Conservation (phyloP, 345 rosid genomes). For the Salix viminalis region DNA sequence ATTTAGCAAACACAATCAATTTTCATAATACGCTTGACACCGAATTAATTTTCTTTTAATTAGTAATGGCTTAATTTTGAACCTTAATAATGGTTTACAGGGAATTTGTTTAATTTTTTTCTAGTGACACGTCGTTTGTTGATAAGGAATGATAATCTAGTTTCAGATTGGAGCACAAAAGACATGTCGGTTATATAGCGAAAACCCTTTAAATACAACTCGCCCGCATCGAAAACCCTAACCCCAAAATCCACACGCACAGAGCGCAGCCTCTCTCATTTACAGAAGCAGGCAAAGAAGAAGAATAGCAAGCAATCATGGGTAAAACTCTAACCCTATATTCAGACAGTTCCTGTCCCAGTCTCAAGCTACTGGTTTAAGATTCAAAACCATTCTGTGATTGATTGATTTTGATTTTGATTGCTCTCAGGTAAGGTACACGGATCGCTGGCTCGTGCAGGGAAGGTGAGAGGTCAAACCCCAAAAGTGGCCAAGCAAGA, state of each 20-base stretch:
- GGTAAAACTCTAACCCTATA: neutral
- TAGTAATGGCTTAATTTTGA: neutral
- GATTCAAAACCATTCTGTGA: neutral
- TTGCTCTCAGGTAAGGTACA: neutral
- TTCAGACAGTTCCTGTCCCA: neutral
- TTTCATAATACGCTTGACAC: too few relatives aligned
- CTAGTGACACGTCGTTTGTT: neutral
- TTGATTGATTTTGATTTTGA: neutral
- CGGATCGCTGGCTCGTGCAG: neutral
- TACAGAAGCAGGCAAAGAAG: neutral
- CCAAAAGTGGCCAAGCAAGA: neutral
- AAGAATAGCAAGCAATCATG: neutral
- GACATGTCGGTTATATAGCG: neutral
- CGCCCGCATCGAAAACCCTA: neutral
- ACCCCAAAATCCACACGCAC: neutral
- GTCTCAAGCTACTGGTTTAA: neutral
- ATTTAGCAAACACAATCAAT: too few relatives aligned
- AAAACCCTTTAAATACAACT: neutral
- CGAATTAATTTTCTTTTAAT: too few relatives aligned
- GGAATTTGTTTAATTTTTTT: neutral
- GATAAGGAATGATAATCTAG: neutral
- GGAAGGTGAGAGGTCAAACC: neutral
- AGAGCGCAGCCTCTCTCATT: neutral
- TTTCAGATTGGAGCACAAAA: neutral
- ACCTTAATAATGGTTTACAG: neutral